Evolutionary conservation across 179 eudicot species (phyloP), one percentile per base, ranked within the genome.

Genomic region (Amaranthus tricolor): DNA sequence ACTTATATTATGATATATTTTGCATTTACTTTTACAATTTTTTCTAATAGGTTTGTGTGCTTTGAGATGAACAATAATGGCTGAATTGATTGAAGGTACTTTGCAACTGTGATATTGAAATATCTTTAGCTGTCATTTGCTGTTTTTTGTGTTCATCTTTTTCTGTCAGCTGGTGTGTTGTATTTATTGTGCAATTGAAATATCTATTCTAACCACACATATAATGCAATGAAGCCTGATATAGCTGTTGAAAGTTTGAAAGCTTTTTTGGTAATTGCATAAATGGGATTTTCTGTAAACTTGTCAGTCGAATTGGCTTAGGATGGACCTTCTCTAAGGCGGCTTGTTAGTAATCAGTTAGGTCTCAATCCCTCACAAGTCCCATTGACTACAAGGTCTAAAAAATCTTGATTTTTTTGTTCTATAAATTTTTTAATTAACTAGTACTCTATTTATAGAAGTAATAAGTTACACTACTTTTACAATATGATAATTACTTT

Each of bases 11-110:
- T 50, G 40, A 56, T 11, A 66, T 44, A 16, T 21, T 72, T 55
- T 67, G 55, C 55, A 60, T 67, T 62, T 62, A 31, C 66, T 40
- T 43, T 66, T 65, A 53, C 78, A 75, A 72, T 74, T 24, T 53
- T 6, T 44, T 70, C 21, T 24, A 14, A 17, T 48, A 16, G 73
- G 9, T 74, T 50, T 51, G 51, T 51, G 60, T 21, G 61, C 75
- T 47, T 40, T 69, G 64, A 45, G 52, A 49, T 59, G 49, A 31
- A 31, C 40, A 21, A 12, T 63, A n/a, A 47, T n/a, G 54, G 20
- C 69, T 48, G 48, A 79, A 63, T 67, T 48, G 24, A 74, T 79
- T 45, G 62, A 9, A 79, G 75, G 67, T 79, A 70, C 31, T 47
- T 31, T 31, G 40, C 40, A 31, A 31, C 40, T 31, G 40, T 31